A percentile compares a stretch with the other conserved stretches of the same genome.
Conservation (phyloP, 352 stramenopile genomes). For the Pythium plurisporium region DNA sequence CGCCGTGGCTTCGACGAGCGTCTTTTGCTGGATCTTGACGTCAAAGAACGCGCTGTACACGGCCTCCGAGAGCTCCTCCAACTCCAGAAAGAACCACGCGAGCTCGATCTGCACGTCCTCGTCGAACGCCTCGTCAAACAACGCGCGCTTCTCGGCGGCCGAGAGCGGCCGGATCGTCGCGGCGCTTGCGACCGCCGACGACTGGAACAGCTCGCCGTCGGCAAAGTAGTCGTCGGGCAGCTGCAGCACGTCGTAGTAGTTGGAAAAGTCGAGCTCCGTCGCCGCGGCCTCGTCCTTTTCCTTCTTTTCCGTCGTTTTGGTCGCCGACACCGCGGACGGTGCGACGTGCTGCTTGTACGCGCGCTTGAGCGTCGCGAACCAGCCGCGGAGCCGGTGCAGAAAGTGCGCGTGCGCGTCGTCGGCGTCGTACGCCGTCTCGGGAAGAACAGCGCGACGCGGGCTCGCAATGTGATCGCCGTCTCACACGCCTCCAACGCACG, state of each 20-base stretch:
- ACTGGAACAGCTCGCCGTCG: background rate
- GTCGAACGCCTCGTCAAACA: slow-evolving; percentile 25
- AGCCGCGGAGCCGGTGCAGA: background rate
- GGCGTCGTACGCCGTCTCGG: background rate
- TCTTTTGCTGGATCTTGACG: background rate
- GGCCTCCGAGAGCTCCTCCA: background rate
- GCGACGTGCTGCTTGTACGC: too few species aligned
- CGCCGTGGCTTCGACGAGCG: background rate
- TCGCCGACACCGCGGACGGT: too few species aligned
- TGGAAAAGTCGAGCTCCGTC: slow-evolving; percentile 3
- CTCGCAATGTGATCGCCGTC: slow-evolving; percentile 8
- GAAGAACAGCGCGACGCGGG: background rate
- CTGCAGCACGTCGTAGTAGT: slow-evolving; percentile 13
- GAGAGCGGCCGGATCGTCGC: background rate
- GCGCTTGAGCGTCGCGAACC: background rate
- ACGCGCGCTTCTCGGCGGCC: background rate
- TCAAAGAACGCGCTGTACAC: background rate
- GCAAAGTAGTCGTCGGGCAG: slow-evolving; percentile 14
- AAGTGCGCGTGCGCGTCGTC: slow-evolving; percentile 7
- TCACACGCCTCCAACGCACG: slow-evolving; percentile 7
- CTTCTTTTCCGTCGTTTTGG: background rate
- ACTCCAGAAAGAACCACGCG: background rate
- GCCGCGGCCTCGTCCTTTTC: background rate
- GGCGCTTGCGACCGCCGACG: background rate
- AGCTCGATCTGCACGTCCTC: slow-evolving; percentile 6